Percentiles rank a stretch among this genome's conserved stretches.
phyloP scores from a whole-genome alignment of 305 asterid genomes.

The Caryopteris hybrid region DNA sequence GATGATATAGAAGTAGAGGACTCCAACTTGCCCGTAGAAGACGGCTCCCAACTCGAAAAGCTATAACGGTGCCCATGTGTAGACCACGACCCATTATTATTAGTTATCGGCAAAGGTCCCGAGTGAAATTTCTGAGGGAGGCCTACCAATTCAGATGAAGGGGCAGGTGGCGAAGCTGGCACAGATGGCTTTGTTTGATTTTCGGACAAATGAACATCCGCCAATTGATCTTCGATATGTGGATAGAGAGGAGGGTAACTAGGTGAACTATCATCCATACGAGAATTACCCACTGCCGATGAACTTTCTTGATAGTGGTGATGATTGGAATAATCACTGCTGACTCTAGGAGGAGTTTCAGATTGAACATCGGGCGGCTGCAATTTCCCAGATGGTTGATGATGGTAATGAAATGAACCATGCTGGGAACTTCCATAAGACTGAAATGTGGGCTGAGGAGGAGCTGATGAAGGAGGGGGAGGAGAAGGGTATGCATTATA shows the following conservation, averaged over 20 bases:
- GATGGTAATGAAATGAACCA: constrained; percentile 39
- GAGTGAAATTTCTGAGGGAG: constrained; percentile 48
- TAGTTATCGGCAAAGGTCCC: constrained; percentile 45
- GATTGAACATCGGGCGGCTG: constrained; percentile 41
- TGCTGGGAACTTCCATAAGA: constrained; percentile 43
- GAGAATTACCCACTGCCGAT: constrained; percentile 30
- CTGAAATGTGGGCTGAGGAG: constrained; percentile 39
- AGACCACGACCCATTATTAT: constrained; percentile 35
- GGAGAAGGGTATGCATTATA: constrained; percentile 46
- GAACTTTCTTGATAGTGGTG: constrained; percentile 39
- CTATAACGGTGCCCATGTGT: constrained; percentile 39
- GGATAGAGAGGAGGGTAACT: constrained; percentile 57
- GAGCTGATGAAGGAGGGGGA: constrained; percentile 33
- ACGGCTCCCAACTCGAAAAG: constrained; percentile 52
- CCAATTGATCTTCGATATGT: constrained; percentile 58
- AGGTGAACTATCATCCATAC: constrained; percentile 25
- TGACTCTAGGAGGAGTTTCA: constrained; percentile 31
- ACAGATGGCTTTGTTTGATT: constrained; percentile 36
- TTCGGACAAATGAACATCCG: constrained; percentile 52
- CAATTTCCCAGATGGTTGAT: constrained; percentile 38
- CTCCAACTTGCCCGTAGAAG: constrained; percentile 28
- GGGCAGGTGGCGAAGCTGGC: constrained; percentile 49
- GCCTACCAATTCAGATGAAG: constrained; percentile 25
- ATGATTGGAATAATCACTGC: constrained; percentile 21
- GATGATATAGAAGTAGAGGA: constrained; percentile 12